phyloP scores from a whole-genome alignment of 257 asterid species.

The Rehmannia glutinosa region DNA sequence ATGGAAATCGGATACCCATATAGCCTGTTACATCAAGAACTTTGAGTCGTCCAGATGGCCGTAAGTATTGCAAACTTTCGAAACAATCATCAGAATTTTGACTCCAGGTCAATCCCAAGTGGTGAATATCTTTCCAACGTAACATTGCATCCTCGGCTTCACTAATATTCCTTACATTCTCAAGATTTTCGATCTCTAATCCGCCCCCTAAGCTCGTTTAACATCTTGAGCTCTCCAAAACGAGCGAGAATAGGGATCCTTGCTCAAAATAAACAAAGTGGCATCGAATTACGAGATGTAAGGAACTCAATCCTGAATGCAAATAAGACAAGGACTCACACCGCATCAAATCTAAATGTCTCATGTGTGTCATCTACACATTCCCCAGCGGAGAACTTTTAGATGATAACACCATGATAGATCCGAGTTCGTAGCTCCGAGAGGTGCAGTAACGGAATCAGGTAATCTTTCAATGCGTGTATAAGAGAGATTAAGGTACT shows the following conservation, averaged over 20 bases:
- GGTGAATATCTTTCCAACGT: not conserved
- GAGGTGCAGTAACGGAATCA: not conserved
- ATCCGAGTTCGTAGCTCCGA: not conserved
- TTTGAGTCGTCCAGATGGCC: conserved; percentile 9
- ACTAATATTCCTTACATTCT: not conserved
- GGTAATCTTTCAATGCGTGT: conserved; percentile 8
- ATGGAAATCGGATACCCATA: not conserved
- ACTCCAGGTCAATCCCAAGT: conserved; percentile 16
- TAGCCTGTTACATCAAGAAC: conserved; percentile 10
- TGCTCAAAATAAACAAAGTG: conserved; percentile 18
- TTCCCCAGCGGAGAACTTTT: conserved; percentile 1
- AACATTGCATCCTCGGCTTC: not conserved
- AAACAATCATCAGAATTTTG: not conserved
- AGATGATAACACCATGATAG: conserved; percentile 13
- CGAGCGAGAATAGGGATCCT: not conserved
- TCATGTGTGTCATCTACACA: not conserved
- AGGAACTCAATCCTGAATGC: conserved; percentile 11
- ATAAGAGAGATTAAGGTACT: conserved; percentile 18
- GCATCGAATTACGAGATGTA: conserved; percentile 1
- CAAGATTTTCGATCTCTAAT: conserved; percentile 19
- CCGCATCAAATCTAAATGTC: not conserved
- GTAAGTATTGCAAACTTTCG: not conserved
- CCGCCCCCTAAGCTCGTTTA: conserved; percentile 11
- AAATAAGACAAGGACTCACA: not conserved
- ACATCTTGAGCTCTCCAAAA: not conserved